phyloP scores from a whole-genome alignment of 1,139 yeast genomes.

The Taiozyma sp. region DNA sequence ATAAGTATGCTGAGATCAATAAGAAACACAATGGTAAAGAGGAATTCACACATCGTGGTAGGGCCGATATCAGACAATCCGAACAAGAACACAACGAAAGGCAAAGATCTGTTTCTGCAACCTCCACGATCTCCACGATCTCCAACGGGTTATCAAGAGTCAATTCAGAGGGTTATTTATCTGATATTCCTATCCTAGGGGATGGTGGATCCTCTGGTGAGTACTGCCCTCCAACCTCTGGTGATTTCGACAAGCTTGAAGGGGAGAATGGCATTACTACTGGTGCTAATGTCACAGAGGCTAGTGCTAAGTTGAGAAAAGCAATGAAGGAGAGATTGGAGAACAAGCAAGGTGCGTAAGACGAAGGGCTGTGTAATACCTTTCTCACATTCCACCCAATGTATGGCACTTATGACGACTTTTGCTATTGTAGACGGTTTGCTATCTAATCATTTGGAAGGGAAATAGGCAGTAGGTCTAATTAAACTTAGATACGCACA shows the following conservation, averaged over 20 bases:
- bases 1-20: neutral
- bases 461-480: too few species aligned
- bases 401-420: neutral
- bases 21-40: constrained; percentile 3
- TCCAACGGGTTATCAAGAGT: constrained; percentile 32
- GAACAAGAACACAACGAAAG: neutral
- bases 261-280: constrained; percentile 3
- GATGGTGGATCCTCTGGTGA: constrained; percentile 22
- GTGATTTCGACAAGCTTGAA: constrained; percentile 5
- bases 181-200: constrained; percentile 32
- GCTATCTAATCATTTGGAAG: too few species aligned
- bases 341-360: neutral
- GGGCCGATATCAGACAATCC: neutral
- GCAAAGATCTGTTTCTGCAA: constrained; percentile 24
- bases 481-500: too few species aligned
- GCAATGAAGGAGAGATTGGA: constrained; percentile 10
- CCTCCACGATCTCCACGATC: constrained; percentile 16
- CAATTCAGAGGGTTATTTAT: constrained; percentile 31
- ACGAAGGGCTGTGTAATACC: too few species aligned
- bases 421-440: too few species aligned
- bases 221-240: constrained; percentile 4
- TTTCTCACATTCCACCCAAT: neutral
- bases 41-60: constrained; percentile 6
- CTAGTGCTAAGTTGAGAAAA: constrained; percentile 14
- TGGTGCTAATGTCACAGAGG: constrained; percentile 2